Base-by-base conservation (phyloP, 306 rosid genomes). In the Trifolium repens region DNA sequence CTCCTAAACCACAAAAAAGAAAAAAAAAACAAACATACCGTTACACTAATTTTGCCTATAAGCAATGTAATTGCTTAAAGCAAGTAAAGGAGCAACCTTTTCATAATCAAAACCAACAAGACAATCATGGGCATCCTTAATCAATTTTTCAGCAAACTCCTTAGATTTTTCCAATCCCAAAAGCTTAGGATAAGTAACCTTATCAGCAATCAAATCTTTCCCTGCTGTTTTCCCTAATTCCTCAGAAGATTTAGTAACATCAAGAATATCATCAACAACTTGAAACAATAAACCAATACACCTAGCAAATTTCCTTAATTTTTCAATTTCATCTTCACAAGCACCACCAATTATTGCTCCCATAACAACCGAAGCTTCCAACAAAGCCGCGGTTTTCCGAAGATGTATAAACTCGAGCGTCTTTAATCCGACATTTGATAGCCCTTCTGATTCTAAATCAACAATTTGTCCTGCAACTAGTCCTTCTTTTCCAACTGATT, bases 221-320 rank as follows among this genome's bases (percentile, higher is more conserved):
- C 97, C 97, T 0, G 97, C 97, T 0, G 97, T 92, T 19, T 92
- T 92, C 35, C 97, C 97, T 79, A 92, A 46, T 39, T 92, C 96
- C 76, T 85, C 66, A 0, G 97, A 92, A 2, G 96, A 85, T 34
- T 88, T 89, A 0, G 97, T 92, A 24, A 92, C 88, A 74, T 92
- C 97, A 2, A 92, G 91, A 58, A 92, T 89, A 70, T 92, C 97
- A 71, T 92, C 97, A 42, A 92, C 97, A 14, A 92, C 96, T 75
- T 92, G 97, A 79, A 88, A 89, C 85, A 92, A 40, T 79, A 92
- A 11, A 0, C 96, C 97, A 19, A 92, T 87, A 60, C 69, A 60
- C 83, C 89, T 81, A 0, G 97, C 97, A 46, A 85, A 91, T 16
- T 74, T 84, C 75, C 97, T 76, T 14, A 91, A 67, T 46, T 43